A percentile compares a stretch with the other conserved stretches of the same genome.
These are phyloP conservation scores for Gomphus bonarii DNA, from an alignment of 1,284 basidiomycete genomes.

Conservation along the genomic window DNA sequence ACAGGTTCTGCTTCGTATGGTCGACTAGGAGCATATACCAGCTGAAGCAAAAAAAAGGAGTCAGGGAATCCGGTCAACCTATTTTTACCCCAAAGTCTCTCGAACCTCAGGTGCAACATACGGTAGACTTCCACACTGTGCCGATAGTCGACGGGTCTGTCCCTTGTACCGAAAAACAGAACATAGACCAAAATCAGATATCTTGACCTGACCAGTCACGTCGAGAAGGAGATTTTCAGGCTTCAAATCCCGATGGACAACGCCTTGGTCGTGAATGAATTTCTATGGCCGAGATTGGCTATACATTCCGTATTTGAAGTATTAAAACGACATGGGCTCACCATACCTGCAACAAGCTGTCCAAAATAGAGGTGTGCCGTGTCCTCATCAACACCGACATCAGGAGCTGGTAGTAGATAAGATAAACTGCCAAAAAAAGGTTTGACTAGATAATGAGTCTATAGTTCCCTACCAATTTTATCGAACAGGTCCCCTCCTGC, in stretches of 20 bases:
- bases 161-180: conserved; percentile 88
- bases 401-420: conserved; percentile 51
- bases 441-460: background rate
- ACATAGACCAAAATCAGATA: conserved; percentile 93
- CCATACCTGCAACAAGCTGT: conserved; percentile 78
- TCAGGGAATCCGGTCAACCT: background rate
- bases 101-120: conserved; percentile 89
- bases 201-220: conserved; percentile 72
- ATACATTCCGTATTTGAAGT: conserved; percentile 1
- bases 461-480: conserved; percentile 70
- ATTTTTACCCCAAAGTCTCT: background rate
- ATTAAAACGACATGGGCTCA: conserved; percentile 22
- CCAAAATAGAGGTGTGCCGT: conserved; percentile 88
- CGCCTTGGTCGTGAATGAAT: conserved; percentile 83
- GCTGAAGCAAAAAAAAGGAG: conserved; percentile 22
- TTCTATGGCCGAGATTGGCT: conserved; percentile 31
- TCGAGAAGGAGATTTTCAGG: conserved; percentile 91
- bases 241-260: conserved; percentile 94
- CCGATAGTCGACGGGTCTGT: conserved; percentile 56
- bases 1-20: conserved; percentile 87
- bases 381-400: conserved; percentile 82
- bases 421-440: background rate
- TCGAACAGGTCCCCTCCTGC: conserved; percentile 95
- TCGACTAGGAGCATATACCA: conserved; percentile 30
- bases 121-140: conserved; percentile 87